Percentiles rank a stretch among this genome's conserved stretches.
phyloP scores from a whole-genome alignment of 2,329 filamentous ascomycete genomes.

The Epichloe amarillans region DNA sequence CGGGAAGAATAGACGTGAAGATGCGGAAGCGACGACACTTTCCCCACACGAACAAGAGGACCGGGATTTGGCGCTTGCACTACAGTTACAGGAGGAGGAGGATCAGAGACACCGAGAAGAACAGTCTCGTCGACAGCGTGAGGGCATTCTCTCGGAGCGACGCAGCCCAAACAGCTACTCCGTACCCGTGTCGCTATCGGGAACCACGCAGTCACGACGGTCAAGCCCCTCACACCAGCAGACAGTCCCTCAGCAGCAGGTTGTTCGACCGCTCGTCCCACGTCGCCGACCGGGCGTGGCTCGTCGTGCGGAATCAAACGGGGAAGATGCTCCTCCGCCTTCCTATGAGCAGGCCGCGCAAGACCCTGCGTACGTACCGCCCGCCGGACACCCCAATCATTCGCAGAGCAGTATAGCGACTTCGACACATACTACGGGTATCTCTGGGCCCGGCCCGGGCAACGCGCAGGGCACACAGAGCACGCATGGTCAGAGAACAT shows the following conservation, averaged over 20 bases:
- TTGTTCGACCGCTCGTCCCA: slow-evolving; percentile 30
- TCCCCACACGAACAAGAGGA: slow-evolving; percentile 58
- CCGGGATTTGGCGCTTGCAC: slow-evolving; percentile 71
- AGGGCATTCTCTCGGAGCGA: slow-evolving; percentile 52
- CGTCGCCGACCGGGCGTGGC: slow-evolving; percentile 24
- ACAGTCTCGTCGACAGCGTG: slow-evolving; percentile 48
- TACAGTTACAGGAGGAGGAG: slow-evolving; percentile 92
- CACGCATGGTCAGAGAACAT: neutral
- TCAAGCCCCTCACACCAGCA: slow-evolving; percentile 1
- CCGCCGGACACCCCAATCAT: slow-evolving; percentile 36
- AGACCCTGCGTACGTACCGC: slow-evolving; percentile 37
- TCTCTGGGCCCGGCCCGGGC: neutral
- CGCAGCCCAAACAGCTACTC: slow-evolving; percentile 13
- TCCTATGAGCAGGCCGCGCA: slow-evolving; percentile 45
- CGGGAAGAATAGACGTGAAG: slow-evolving; percentile 15
- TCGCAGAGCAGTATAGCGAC: slow-evolving; percentile 22
- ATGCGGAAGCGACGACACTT: slow-evolving; percentile 19
- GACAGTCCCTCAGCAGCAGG: slow-evolving; percentile 12
- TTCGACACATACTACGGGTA: slow-evolving; percentile 3
- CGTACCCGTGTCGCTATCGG: neutral
- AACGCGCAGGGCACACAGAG: neutral
- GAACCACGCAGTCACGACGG: neutral
- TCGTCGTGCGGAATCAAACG: slow-evolving; percentile 23
- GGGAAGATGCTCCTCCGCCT: slow-evolving; percentile 42
- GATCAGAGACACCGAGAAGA: slow-evolving; percentile 62